Percentiles rank a stretch among this genome's conserved stretches.
phyloP scores from a whole-genome alignment of 805 yeast species.

The Tetrapisispora taiwanensis region DNA sequence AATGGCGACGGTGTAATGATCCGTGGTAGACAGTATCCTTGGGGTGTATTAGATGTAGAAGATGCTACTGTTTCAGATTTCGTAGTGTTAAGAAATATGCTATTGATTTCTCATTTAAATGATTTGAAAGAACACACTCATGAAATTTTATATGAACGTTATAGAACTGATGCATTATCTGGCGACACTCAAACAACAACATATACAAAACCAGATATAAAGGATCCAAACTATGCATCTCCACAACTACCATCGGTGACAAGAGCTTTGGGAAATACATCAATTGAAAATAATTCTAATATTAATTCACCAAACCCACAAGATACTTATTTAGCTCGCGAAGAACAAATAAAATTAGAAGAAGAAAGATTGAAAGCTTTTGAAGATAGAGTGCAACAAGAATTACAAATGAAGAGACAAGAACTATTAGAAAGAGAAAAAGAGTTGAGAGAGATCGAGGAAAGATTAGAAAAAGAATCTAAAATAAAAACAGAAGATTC shows the following conservation, averaged over 20 bases:
- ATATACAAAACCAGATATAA: not conserved
- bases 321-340: conserved; percentile 52
- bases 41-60: conserved; percentile 53
- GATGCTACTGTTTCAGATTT: conserved; percentile 73
- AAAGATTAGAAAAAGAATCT: conserved; percentile 52
- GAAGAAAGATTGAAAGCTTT: conserved; percentile 80
- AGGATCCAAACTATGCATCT: not conserved
- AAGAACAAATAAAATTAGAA: conserved; percentile 80
- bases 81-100: conserved; percentile 64
- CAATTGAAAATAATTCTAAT: not conserved
- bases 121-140: conserved; percentile 86
- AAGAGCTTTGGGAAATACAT: not conserved
- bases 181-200: conserved; percentile 33
- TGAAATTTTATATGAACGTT: conserved; percentile 76
- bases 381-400: conserved; percentile 84
- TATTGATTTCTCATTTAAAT: conserved; percentile 73
- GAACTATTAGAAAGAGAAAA: conserved; percentile 78
- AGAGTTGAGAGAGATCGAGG: conserved; percentile 75
- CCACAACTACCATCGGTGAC: conserved; percentile 5
- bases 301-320: conserved; percentile 8
- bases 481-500: conserved; percentile 7
- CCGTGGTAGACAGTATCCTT: conserved; percentile 47
- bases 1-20: conserved; percentile 32
- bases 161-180: conserved; percentile 77
- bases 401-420: conserved; percentile 65